phyloP scores from a whole-genome alignment of 768 basidiomycete species.

The Tulasnella sp. region DNA sequence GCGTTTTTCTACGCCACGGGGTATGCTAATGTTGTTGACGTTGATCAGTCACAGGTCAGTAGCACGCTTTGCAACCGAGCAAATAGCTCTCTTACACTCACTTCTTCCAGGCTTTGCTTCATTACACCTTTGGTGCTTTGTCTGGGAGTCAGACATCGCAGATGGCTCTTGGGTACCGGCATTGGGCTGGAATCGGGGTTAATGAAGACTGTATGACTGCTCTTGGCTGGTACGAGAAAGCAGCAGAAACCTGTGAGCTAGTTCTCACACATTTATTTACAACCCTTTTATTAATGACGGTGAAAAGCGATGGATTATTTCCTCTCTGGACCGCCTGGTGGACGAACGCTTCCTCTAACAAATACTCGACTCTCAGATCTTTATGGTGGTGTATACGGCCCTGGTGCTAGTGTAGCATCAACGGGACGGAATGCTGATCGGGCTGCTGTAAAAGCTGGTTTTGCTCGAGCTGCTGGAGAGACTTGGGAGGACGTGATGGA shows the following conservation, averaged over 20 bases:
- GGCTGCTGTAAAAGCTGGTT: conserved; percentile 71
- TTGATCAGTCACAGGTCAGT: conserved; percentile 31
- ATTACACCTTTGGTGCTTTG: conserved; percentile 89
- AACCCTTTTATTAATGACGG: background rate
- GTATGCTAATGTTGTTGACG: conserved; percentile 33
- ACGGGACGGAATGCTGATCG: conserved; percentile 60
- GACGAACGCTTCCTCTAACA: conserved; percentile 69
- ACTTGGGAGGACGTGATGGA: conserved; percentile 89
- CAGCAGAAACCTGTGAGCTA: conserved; percentile 67
- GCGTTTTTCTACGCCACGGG: conserved; percentile 87
- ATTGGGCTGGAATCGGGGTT: conserved; percentile 93
- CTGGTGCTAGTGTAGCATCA: conserved; percentile 86
- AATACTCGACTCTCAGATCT: conserved; percentile 78
- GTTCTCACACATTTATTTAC: background rate
- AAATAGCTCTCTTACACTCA: background rate
- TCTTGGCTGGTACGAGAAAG: conserved; percentile 76
- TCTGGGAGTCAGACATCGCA: conserved; percentile 77
- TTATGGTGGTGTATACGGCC: conserved; percentile 85
- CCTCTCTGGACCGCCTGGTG: conserved; percentile 79
- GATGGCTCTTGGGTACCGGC: conserved; percentile 86
- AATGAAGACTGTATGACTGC: conserved; percentile 75
- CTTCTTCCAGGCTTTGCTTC: conserved; percentile 57
- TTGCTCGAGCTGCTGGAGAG: conserved; percentile 76
- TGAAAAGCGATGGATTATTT: conserved; percentile 67
- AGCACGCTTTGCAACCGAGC: background rate